Evolutionary conservation across 306 rosid genomes (phyloP).

Genomic region (Lablab purpureus): DNA sequence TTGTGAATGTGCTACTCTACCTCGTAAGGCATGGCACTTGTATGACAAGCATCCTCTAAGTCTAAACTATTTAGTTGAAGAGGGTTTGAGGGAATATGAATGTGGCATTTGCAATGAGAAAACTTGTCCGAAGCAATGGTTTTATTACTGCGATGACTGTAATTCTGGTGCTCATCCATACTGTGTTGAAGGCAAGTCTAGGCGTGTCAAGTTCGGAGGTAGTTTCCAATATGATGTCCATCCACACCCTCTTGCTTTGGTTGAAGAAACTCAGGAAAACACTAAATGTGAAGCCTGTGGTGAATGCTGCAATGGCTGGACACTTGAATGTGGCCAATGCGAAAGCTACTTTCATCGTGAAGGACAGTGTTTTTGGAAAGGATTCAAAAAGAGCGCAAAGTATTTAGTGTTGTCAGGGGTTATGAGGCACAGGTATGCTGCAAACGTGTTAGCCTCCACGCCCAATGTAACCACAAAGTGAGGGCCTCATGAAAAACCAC

Average conservation of each 20-base stretch:
- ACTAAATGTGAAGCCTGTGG: slow-evolving; percentile 6
- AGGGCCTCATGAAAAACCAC: neutral
- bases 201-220: neutral
- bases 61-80: slow-evolving; percentile 13
- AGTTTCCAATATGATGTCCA: slow-evolving; percentile 19
- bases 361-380: slow-evolving; percentile 14
- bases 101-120: slow-evolving; percentile 42
- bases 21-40: slow-evolving; percentile 23
- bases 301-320: neutral
- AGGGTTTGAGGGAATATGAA: neutral
- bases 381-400: slow-evolving; percentile 6
- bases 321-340: slow-evolving; percentile 21
- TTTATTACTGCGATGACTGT: slow-evolving; percentile 42
- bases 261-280: neutral
- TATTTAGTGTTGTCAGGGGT: slow-evolving; percentile 4
- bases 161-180: neutral
- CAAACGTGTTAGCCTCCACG: slow-evolving; percentile 23
- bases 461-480: slow-evolving; percentile 14
- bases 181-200: neutral
- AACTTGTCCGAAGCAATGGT: slow-evolving; percentile 13
- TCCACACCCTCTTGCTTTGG: slow-evolving; percentile 18
- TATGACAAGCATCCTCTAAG: slow-evolving; percentile 42
- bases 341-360: slow-evolving; percentile 5
- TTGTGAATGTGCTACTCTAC: slow-evolving; percentile 36
- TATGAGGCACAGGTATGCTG: slow-evolving; percentile 9